Evolutionary conservation across 1,284 basidiomycete species (phyloP).

Genomic region (Anthracocystis walkeri): DNA sequence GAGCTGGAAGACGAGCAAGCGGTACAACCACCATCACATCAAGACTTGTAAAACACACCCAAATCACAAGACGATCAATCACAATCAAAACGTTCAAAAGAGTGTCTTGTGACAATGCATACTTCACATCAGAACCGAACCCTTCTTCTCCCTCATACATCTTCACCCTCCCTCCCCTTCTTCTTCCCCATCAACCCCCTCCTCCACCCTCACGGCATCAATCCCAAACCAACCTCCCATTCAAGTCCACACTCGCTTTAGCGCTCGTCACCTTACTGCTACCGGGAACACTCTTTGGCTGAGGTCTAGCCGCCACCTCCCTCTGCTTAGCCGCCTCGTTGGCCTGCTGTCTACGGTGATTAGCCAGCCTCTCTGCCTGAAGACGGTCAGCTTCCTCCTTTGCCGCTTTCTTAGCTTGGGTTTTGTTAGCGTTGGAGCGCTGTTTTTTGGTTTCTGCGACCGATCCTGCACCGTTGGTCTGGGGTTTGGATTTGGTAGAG

Average conservation of each 20-base stretch:
- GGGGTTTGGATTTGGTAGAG: conserved; percentile 5
- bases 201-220: no score
- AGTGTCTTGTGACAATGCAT: not conserved
- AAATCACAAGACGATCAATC: not conserved
- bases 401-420: conserved; percentile 53
- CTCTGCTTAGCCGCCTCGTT: conserved; percentile 30
- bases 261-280: conserved; percentile 20
- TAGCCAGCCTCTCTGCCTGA: conserved; percentile 54
- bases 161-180: not conserved
- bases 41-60: not conserved
- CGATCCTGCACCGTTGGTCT: not conserved
- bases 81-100: not conserved
- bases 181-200: not conserved
- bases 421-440: conserved; percentile 58
- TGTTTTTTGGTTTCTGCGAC: conserved; percentile 56
- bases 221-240: conserved; percentile 54
- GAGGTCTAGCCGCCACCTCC: conserved; percentile 24
- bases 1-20: not conserved
- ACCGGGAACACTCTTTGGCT: conserved; percentile 16
- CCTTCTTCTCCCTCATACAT: no score
- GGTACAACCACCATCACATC: not conserved
- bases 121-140: no score
- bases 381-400: conserved; percentile 57
- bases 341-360: conserved; percentile 50
- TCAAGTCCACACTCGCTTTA: conserved; percentile 49